A percentile compares a stretch with the other conserved stretches of the same genome.
phyloP scores from a whole-genome alignment of 495 filamentous ascomycete species.

The Neurospora pannonica region DNA sequence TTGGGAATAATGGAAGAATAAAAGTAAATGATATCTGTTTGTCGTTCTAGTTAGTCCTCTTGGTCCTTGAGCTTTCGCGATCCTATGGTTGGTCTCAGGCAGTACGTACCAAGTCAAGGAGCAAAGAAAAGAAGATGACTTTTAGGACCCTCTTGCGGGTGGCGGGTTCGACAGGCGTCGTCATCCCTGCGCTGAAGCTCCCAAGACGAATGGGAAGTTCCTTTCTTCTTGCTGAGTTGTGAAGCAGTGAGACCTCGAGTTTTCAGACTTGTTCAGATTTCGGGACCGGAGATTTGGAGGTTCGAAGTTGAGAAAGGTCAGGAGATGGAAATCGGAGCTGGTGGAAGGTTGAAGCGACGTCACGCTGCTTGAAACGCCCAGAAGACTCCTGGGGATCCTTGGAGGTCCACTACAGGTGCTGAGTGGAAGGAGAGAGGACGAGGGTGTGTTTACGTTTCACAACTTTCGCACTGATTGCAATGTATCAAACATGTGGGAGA shows the following conservation, averaged over 20 bases:
- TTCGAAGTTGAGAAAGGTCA: background rate
- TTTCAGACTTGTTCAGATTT: background rate
- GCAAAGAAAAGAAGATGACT: constrained; percentile 52
- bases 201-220: background rate
- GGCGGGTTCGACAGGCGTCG: constrained; percentile 32
- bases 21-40: constrained; percentile 60
- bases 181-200: constrained; percentile 22
- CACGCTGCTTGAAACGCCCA: background rate
- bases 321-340: background rate
- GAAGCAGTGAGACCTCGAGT: background rate
- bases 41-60: constrained; percentile 6
- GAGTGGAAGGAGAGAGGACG: background rate
- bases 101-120: constrained; percentile 42
- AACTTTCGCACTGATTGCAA: background rate
- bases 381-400: background rate
- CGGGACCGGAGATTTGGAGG: background rate
- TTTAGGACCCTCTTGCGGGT: constrained; percentile 73
- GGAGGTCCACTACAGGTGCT: background rate
- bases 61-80: constrained; percentile 13
- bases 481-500: background rate
- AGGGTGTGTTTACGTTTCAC: background rate
- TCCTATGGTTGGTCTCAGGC: background rate
- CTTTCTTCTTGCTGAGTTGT: background rate
- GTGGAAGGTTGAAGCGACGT: background rate
- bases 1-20: constrained; percentile 92